Conservation (phyloP, 2,329 filamentous ascomycete species). For the Teratosphaeria zuluensis region DNA sequence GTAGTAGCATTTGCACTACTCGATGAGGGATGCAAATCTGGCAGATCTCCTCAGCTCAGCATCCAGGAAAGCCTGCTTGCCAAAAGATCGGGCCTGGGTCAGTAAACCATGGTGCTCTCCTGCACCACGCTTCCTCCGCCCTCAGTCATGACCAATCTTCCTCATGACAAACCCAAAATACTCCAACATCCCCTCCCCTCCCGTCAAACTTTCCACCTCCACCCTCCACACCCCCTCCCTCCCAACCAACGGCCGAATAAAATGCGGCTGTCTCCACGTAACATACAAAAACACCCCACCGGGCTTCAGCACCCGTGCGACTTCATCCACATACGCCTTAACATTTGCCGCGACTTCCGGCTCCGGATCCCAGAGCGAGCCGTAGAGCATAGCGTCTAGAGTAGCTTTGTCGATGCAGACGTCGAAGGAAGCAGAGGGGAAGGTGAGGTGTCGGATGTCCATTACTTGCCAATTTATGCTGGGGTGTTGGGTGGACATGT, state of each 20-base stretch:
- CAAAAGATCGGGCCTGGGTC: too few relatives aligned
- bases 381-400: constrained; percentile 12
- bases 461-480: constrained; percentile 29
- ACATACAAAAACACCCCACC: constrained; percentile 24
- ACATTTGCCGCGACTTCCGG: constrained; percentile 16
- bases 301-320: constrained; percentile 19
- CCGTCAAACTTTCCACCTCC: constrained; percentile 33
- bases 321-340: constrained; percentile 7
- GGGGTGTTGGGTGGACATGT: constrained; percentile 37
- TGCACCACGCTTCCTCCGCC: too few relatives aligned
- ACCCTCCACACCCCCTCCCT: constrained; percentile 36
- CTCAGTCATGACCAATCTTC: constrained; percentile 14
- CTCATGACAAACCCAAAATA: constrained; percentile 39
- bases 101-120: too few relatives aligned
- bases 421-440: constrained; percentile 34
- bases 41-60: too few relatives aligned
- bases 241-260: constrained; percentile 41
- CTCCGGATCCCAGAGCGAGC: constrained; percentile 5
- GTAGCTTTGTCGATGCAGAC: constrained; percentile 41
- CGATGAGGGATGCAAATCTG: too few relatives aligned
- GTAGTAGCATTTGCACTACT: too few relatives aligned
- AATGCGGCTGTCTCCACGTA: constrained; percentile 47
- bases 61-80: too few relatives aligned
- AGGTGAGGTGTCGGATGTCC: constrained; percentile 45
- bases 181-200: constrained; percentile 34